Evolutionary conservation across 1,139 yeast genomes (phyloP).

Genomic region (Yamadazyma diddensiae): DNA sequence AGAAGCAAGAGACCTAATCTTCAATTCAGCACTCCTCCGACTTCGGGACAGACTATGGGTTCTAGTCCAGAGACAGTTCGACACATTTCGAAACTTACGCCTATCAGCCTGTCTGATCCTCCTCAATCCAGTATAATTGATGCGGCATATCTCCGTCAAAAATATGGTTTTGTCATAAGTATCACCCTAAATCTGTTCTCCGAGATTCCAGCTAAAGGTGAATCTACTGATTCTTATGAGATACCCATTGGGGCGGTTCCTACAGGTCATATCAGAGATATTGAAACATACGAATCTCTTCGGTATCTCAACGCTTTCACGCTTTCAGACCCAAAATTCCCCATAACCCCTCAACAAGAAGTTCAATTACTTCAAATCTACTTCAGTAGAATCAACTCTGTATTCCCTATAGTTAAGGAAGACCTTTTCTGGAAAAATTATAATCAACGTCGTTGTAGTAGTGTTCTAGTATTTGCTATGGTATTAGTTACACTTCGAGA

Average conservation of each 20-base stretch:
- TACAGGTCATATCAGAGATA: constrained; percentile 3
- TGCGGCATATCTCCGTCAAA: constrained; percentile 1
- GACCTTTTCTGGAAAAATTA: constrained; percentile 28
- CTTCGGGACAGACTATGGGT: too few species aligned
- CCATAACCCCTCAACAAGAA: constrained; percentile 21
- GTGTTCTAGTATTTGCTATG: constrained; percentile 27
- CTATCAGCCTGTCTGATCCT: too few species aligned
- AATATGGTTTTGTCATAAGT: constrained; percentile 2
- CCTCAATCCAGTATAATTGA: too few species aligned
- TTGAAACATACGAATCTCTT: constrained; percentile 10
- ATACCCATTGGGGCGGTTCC: constrained; percentile 11
- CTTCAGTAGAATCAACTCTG: constrained; percentile 31
- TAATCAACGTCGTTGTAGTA: constrained; percentile 19
- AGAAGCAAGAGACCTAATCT: too few species aligned
- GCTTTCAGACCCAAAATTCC: constrained; percentile 22
- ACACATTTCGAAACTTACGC: too few species aligned
- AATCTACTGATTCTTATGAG: background rate
- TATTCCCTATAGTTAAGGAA: constrained; percentile 33
- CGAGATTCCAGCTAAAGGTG: constrained; percentile 1
- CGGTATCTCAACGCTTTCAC: constrained; percentile 33
- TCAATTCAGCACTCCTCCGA: too few species aligned
- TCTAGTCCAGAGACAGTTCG: too few species aligned
- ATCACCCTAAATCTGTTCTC: background rate
- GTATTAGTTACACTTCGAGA: constrained; percentile 29
- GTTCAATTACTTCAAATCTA: constrained; percentile 23